phyloP scores from a whole-genome alignment of 495 filamentous ascomycete genomes.

The Podospora bellae-mahoneyi region DNA sequence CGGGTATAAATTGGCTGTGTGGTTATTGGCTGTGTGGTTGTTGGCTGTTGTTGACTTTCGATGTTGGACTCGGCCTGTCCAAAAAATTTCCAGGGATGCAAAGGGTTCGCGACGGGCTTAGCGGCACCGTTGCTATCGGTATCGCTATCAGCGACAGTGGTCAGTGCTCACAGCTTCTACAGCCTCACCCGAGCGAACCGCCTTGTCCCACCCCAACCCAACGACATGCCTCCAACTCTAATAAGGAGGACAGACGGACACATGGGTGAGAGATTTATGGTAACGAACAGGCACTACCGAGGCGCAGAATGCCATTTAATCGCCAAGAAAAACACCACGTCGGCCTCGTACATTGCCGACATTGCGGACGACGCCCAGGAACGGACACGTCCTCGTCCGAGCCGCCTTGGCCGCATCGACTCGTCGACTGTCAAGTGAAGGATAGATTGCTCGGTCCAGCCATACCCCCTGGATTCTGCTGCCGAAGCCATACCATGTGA shows the following conservation, averaged over 20 bases:
- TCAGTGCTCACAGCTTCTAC: slow-evolving; percentile 1
- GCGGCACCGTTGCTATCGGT: neutral
- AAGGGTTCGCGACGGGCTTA: neutral
- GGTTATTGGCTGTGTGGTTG: neutral
- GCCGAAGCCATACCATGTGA: neutral
- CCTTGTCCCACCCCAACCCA: neutral
- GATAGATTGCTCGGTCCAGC: neutral
- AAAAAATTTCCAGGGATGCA: slow-evolving; percentile 12
- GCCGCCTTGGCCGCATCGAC: neutral
- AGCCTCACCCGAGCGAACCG: neutral
- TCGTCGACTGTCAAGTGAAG: neutral
- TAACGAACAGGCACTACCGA: neutral
- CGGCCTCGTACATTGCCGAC: neutral
- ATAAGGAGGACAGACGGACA: neutral
- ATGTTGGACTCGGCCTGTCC: slow-evolving; percentile 4
- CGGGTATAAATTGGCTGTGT: neutral
- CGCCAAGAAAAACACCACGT: neutral
- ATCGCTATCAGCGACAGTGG: neutral
- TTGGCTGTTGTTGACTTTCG: neutral
- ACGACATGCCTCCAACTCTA: neutral
- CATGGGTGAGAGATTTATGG: neutral
- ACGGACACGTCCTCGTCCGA: neutral
- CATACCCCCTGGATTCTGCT: neutral
- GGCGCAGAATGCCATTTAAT: neutral
- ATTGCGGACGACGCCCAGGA: neutral